These are phyloP conservation scores for Boletus rubropictus DNA, from an alignment of 768 basidiomycete species.

Conservation along the genomic window DNA sequence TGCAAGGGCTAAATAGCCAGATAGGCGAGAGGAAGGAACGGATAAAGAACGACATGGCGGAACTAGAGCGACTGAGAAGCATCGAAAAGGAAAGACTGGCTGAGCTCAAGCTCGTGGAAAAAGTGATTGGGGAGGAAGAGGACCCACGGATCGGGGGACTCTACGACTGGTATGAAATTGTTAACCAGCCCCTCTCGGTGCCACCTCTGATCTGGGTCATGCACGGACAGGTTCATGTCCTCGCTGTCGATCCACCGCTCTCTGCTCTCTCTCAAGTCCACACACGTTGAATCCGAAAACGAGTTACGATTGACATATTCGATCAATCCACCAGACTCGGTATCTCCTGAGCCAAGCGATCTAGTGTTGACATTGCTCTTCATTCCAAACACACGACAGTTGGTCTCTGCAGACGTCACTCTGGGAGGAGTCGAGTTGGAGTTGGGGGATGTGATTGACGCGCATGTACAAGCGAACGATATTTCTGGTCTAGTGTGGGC, in stretches of 20 bases:
- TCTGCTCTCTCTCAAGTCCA: constrained; percentile 54
- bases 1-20: constrained; percentile 46
- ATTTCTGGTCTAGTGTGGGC: constrained; percentile 59
- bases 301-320: constrained; percentile 68
- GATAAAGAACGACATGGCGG: constrained; percentile 50
- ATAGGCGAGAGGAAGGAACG: constrained; percentile 53
- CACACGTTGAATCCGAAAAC: constrained; percentile 62
- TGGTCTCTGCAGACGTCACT: constrained; percentile 58
- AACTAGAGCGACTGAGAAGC: constrained; percentile 53
- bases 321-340: constrained; percentile 31
- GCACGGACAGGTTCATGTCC: constrained; percentile 57
- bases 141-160: constrained; percentile 59
- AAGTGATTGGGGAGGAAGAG: constrained; percentile 49
- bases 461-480: constrained; percentile 59
- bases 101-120: constrained; percentile 49
- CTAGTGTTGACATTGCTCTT: constrained; percentile 59
- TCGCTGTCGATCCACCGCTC: constrained; percentile 61
- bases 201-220: neutral
- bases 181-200: neutral
- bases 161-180: constrained; percentile 57
- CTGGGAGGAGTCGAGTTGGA: constrained; percentile 49
- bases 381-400: constrained; percentile 58
- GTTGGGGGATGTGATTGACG: constrained; percentile 53
- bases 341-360: constrained; percentile 23
- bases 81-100: constrained; percentile 62